A percentile compares a stretch with the other conserved stretches of the same genome.
Conservation (phyloP, 2,329 filamentous ascomycete species). For the Phoma sp. region DNA sequence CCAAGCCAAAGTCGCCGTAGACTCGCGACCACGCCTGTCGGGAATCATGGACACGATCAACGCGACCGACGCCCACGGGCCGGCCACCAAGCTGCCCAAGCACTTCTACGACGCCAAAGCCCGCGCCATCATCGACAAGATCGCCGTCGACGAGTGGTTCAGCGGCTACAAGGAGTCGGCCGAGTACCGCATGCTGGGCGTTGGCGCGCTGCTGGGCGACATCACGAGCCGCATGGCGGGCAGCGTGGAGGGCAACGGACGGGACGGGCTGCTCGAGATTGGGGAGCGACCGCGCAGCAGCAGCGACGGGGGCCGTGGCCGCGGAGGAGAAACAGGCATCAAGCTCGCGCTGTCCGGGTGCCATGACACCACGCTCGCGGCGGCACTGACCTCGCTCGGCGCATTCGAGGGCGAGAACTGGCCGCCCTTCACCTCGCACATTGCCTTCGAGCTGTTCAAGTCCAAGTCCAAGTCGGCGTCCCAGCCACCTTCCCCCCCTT, state of each 20-base stretch:
- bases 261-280: constrained; percentile 50
- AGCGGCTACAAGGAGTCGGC: constrained; percentile 79
- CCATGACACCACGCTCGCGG: constrained; percentile 92
- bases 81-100: constrained; percentile 75
- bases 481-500: neutral
- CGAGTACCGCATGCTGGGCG: constrained; percentile 89
- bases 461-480: constrained; percentile 44
- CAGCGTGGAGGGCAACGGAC: constrained; percentile 42
- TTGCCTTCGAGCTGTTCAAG: constrained; percentile 89
- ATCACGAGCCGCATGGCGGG: constrained; percentile 63
- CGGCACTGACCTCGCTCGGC: constrained; percentile 76
- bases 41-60: constrained; percentile 97
- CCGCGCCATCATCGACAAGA: constrained; percentile 70
- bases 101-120: constrained; percentile 86
- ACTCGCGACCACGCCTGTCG: constrained; percentile 80
- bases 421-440: constrained; percentile 92
- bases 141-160: constrained; percentile 93
- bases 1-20: constrained; percentile 72
- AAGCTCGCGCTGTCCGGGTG: constrained; percentile 84
- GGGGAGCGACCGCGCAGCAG: constrained; percentile 25
- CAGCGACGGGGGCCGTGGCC: constrained; percentile 46
- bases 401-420: constrained; percentile 75
- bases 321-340: constrained; percentile 60
- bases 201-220: constrained; percentile 84
- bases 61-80: constrained; percentile 82